phyloP scores from a whole-genome alignment of 768 basidiomycete genomes.

The Termitomyces sp. region DNA sequence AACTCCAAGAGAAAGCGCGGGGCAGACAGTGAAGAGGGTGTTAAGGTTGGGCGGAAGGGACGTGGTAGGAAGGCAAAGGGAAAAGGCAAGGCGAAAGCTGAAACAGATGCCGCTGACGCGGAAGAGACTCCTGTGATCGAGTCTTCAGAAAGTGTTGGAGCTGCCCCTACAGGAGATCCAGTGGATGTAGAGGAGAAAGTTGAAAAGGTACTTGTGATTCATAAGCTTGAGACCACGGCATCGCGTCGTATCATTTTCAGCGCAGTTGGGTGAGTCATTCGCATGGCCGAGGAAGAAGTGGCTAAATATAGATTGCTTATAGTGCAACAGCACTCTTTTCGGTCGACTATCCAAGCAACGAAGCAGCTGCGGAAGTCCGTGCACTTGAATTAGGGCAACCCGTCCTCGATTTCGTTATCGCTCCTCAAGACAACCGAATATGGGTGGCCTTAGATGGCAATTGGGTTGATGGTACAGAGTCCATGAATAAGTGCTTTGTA shows the following conservation, averaged over 20 bases:
- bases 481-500: slow-evolving; percentile 6
- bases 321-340: slow-evolving; percentile 72
- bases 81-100: slow-evolving; percentile 23
- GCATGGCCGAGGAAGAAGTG: background rate
- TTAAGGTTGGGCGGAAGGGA: slow-evolving; percentile 16
- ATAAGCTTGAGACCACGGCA: slow-evolving; percentile 47
- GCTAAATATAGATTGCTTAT: background rate
- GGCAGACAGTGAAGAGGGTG: slow-evolving; percentile 27
- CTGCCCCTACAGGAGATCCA: background rate
- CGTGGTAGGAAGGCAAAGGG: slow-evolving; percentile 21
- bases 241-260: slow-evolving; percentile 56
- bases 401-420: slow-evolving; percentile 18
- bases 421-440: slow-evolving; percentile 15
- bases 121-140: background rate
- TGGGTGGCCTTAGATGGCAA: slow-evolving; percentile 23
- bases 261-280: slow-evolving; percentile 60
- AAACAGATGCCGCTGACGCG: background rate
- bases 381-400: slow-evolving; percentile 21
- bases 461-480: slow-evolving; percentile 13
- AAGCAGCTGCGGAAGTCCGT: slow-evolving; percentile 10
- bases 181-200: slow-evolving; percentile 10
- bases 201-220: slow-evolving; percentile 52
- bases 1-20: slow-evolving; percentile 32
- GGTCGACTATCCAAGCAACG: slow-evolving; percentile 24
- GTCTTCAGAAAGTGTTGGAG: background rate